Percentiles rank a stretch among this genome's conserved stretches.
Conservation (phyloP, 2,329 filamentous ascomycete species). For the Neonectria magnoliae region DNA sequence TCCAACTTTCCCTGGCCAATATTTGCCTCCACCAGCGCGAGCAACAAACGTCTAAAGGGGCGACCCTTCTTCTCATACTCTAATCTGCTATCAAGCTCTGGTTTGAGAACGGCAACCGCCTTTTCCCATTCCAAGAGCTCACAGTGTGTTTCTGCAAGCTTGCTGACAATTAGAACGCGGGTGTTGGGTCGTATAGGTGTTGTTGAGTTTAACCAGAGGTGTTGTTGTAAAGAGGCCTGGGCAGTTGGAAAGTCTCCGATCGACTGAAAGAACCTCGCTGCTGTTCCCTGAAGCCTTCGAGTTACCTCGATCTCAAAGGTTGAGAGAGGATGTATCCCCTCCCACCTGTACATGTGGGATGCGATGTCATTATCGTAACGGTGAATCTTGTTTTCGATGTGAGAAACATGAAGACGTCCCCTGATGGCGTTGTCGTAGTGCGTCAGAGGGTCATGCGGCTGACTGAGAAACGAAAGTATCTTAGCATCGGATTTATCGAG, state of each 20-base stretch:
- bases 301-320: constrained; percentile 48
- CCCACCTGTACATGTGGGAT: constrained; percentile 45
- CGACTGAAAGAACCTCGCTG: constrained; percentile 47
- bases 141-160: constrained; percentile 44
- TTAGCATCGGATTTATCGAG: constrained; percentile 39
- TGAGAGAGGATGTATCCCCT: constrained; percentile 43
- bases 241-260: constrained; percentile 46
- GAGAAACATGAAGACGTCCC: constrained; percentile 48
- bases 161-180: constrained; percentile 37
- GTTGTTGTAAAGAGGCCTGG: constrained; percentile 44
- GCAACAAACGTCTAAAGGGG: constrained; percentile 36
- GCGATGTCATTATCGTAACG: constrained; percentile 45
- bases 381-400: constrained; percentile 49
- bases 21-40: constrained; percentile 39
- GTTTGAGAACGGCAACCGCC: constrained; percentile 35
- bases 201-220: constrained; percentile 38
- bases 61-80: constrained; percentile 34
- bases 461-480: constrained; percentile 39
- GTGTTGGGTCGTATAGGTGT: constrained; percentile 43
- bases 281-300: constrained; percentile 45
- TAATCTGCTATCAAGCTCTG: constrained; percentile 33
- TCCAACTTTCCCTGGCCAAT: constrained; percentile 35
- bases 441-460: constrained; percentile 24
- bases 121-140: constrained; percentile 41
- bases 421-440: constrained; percentile 43